These are phyloP conservation scores for Hydrangea macrophylla DNA, from an alignment of 148 eudicot genomes.

Conservation along the genomic window DNA sequence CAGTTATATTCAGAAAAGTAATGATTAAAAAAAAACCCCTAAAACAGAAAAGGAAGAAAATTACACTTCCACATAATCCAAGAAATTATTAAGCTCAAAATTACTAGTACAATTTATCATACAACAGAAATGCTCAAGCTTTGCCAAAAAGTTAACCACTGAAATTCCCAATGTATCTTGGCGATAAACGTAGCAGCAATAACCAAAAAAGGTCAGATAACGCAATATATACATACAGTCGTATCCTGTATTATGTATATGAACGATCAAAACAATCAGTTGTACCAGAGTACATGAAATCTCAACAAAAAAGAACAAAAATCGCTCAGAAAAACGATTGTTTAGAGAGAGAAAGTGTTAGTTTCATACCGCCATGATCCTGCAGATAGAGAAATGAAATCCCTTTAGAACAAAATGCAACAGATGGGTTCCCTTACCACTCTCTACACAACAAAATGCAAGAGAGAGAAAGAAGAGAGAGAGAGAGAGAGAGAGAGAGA, in stretches of 20 bases:
- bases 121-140: neutral
- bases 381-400: neutral
- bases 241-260: neutral
- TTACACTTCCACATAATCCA: neutral
- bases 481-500: conserved; percentile 2
- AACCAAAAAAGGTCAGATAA: neutral
- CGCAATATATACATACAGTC: neutral
- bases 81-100: neutral
- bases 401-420: neutral
- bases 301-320: neutral
- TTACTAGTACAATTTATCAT: neutral
- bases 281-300: neutral
- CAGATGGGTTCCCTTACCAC: neutral
- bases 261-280: neutral
- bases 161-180: neutral
- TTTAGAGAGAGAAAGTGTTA: neutral
- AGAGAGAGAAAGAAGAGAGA: neutral
- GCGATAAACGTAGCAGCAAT: neutral
- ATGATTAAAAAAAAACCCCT: neutral
- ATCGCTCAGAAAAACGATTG: neutral
- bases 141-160: neutral
- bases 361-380: conserved; percentile 16
- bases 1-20: neutral
- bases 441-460: neutral
- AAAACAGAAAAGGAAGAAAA: neutral